Percentiles rank a stretch among this genome's conserved stretches.
phyloP scores from a whole-genome alignment of 805 yeast genomes.

The Yamadazyma ubonensis region DNA sequence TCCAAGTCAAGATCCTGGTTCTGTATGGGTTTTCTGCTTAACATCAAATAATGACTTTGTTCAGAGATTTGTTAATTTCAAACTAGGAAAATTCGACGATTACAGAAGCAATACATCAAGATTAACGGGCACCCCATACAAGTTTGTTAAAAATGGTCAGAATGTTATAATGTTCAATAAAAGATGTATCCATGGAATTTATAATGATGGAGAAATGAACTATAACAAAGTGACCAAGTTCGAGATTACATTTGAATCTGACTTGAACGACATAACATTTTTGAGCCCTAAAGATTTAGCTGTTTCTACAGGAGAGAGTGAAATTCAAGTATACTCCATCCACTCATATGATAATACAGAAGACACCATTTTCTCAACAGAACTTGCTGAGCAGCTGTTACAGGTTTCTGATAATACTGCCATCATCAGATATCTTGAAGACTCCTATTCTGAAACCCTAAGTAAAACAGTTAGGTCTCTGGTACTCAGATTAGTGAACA shows the following conservation, averaged over 20 bases:
- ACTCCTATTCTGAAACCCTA: too few species aligned
- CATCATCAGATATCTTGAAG: conserved; percentile 14
- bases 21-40: conserved; percentile 17
- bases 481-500: conserved; percentile 19
- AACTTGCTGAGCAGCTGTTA: conserved; percentile 18
- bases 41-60: conserved; percentile 17
- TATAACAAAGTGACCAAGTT: conserved; percentile 11
- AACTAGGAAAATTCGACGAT: conserved; percentile 3
- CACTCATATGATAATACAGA: conserved; percentile 1
- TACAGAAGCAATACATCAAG: conserved; percentile 1
- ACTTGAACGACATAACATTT: conserved; percentile 16
- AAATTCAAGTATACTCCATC: conserved; percentile 9
- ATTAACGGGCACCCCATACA: conserved; percentile 17
- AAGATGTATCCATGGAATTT: conserved; percentile 11
- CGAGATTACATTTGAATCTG: not conserved
- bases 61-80: conserved; percentile 13
- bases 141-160: conserved; percentile 10
- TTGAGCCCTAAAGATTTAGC: conserved; percentile 10
- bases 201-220: conserved; percentile 9
- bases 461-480: too few species aligned
- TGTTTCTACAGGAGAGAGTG: conserved; percentile 9
- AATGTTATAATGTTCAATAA: conserved; percentile 16
- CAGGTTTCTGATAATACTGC: conserved; percentile 18
- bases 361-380: conserved; percentile 17
- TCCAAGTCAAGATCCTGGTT: not conserved